Conservation (phyloP, 148 eudicot genomes). For the Nepenthes mirabilis region DNA sequence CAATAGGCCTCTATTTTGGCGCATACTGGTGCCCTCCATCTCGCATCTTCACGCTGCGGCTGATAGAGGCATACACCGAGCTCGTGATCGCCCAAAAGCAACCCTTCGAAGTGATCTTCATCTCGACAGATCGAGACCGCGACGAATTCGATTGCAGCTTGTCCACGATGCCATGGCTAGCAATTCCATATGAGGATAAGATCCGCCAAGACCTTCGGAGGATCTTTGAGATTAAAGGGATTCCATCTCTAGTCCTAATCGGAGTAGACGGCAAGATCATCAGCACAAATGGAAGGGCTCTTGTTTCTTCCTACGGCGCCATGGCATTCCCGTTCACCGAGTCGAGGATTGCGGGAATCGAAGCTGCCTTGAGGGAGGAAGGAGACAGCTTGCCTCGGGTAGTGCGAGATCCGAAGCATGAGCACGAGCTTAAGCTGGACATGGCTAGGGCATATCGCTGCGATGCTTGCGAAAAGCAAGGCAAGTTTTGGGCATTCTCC, state of each 20-base stretch:
- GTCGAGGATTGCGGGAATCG: conserved; percentile 20
- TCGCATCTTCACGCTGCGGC: conserved; percentile 32
- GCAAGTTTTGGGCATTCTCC: conserved; percentile 50
- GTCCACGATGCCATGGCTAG: conserved; percentile 48
- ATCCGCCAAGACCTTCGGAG: conserved; percentile 33
- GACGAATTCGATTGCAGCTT: conserved; percentile 31
- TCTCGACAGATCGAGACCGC: conserved; percentile 36
- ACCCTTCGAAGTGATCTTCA: conserved; percentile 34
- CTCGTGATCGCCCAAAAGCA: conserved; percentile 12
- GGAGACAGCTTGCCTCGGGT: conserved; percentile 32
- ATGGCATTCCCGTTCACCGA: conserved; percentile 41
- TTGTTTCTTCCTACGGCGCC: conserved; percentile 31
- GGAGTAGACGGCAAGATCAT: conserved; percentile 37
- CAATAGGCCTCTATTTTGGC: conserved; percentile 47
- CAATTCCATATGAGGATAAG: conserved; percentile 35
- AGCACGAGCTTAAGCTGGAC: conserved; percentile 39
- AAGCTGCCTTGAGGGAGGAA: conserved; percentile 23
- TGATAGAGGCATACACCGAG: conserved; percentile 27
- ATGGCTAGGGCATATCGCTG: conserved; percentile 51
- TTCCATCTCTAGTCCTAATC: conserved; percentile 33
- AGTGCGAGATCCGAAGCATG: conserved; percentile 33
- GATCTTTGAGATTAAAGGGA: conserved; percentile 36
- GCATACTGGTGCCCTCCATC: conserved; percentile 62
- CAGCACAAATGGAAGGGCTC: conserved; percentile 27
- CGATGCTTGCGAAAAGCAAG: conserved; percentile 32